Base-by-base conservation (phyloP, 1,284 basidiomycete genomes). In the Pseudozyma flocculosa region DNA sequence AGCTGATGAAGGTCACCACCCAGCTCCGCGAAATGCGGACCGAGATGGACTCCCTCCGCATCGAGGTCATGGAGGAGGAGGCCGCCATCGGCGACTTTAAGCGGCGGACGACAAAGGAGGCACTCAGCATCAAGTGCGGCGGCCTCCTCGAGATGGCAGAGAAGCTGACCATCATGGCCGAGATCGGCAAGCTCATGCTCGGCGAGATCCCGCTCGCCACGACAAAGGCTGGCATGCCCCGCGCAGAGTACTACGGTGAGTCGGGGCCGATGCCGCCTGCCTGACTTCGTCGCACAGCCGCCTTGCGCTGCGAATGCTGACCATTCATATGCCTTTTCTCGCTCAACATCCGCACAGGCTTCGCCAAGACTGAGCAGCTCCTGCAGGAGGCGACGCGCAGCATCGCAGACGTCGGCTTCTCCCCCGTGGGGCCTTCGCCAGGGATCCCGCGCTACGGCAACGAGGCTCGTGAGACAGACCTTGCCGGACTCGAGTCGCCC, bases 61-160 rank as follows among this genome's bases (percentile, higher is more conserved):
- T 85, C 10, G 88, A 93, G 29, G 92, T 96, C 54, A 81, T 91
- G 80, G 83, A 82, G 2, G 89, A 92, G 63, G 92, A 95, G 73
- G 86, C 90, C 0, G 83, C 84, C 32, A 75, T 95, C 9, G 85
- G 88, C 2, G 92, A 95, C 76, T 90, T 88, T 76, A 96, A 95
- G 81, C 84, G 92, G 22, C 78, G 82, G 2, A 84, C 83, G 19
- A 82, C 85, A 4, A 85, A 84, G 61, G 83, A 85, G 50, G 90
- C 88, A 78, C 85, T 95, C 82, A 85, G 85, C 1, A 81, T 90
- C 73, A 94, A 94, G 81, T 92, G 92, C 73, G 91, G 90, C 26
- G 91, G 89, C 1, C 79, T 95, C 40, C 80, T 87, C 54, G 92
- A 95, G 79, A 86, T 86, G 51, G 89, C 87, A 42, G 89, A 92